Evolutionary conservation across 2,329 filamentous ascomycete species (phyloP).

Genomic region (Aspergillus sojae): DNA sequence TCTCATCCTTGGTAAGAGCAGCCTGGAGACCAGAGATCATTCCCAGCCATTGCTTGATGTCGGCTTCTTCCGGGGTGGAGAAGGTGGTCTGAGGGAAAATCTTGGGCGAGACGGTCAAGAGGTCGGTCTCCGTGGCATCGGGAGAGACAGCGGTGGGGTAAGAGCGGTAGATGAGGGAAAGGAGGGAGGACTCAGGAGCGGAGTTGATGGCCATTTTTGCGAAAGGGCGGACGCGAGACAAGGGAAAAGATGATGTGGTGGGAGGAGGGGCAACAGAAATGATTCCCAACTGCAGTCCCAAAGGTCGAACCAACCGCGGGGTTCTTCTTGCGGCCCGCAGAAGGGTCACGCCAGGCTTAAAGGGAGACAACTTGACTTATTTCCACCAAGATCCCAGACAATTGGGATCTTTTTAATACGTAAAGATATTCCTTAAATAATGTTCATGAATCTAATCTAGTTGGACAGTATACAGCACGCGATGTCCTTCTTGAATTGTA

Average conservation of each 20-base stretch:
- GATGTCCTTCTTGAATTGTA: not conserved
- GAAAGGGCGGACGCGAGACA: conserved; percentile 22
- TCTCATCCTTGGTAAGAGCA: conserved; percentile 52
- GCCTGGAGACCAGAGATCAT: conserved; percentile 71
- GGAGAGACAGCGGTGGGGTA: conserved; percentile 44
- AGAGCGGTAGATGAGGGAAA: conserved; percentile 49
- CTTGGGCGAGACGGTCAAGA: conserved; percentile 54
- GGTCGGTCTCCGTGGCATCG: conserved; percentile 46
- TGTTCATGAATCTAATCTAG: not conserved
- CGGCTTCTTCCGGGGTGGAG: conserved; percentile 76
- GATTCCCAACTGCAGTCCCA: conserved; percentile 9
- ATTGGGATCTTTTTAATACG: conserved; percentile 18
- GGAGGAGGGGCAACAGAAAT: conserved; percentile 32
- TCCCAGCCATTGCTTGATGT: conserved; percentile 87
- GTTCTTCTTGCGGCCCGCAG: conserved; percentile 22
- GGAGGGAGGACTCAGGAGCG: conserved; percentile 45
- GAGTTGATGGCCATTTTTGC: conserved; percentile 32
- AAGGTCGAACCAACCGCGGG: conserved; percentile 19
- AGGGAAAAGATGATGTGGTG: conserved; percentile 16
- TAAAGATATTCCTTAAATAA: not conserved
- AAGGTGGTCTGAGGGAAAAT: conserved; percentile 74
- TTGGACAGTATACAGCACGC: not conserved
- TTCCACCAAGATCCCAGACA: conserved; percentile 17
- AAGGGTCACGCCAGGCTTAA: conserved; percentile 19
- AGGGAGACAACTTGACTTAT: conserved; percentile 21